Evolutionary conservation across 352 stramenopile genomes (phyloP), one percentile per base, ranked within the genome.

Genomic region (Phytophthora crassamura): DNA sequence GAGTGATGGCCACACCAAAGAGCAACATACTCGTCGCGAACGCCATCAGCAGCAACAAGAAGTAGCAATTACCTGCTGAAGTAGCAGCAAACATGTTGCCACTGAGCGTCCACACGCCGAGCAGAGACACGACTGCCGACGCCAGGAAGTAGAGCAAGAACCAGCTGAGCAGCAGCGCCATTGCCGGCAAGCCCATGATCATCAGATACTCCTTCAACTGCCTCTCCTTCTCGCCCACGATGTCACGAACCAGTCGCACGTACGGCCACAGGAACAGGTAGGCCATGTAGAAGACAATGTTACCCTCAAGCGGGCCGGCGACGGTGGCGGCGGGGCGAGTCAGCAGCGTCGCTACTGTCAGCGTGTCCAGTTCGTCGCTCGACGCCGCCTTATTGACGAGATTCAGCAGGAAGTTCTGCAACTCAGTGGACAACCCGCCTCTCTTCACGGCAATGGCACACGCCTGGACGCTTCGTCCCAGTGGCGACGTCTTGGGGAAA

Each of bases 151-250:
- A 95, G 7, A 95, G 61, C 39, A 90, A 36, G 50, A 94, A 89
- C 88, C 88, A 95, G 45, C 83, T 92, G 18, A 90, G 46, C 20
- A 94, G 52, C 33, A 94, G 68, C 25, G 83, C 70, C 77, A 90
- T 91, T 0, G 86, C 75, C n/a, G 66, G 65, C 0, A 97, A 38
- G 2, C 91, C 91, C 82, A 97, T 92, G 41, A 97, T 97, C 47
- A 96, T 74, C 71, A 97, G 45, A 56, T 94, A 95, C 48, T 97
- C 88, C 59, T 94, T 93, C 32, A 97, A 67, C 55, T 93, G 80
- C 42, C 82, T 90, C 72, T 98, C 93, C 63, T 98, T 98, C 41
- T 98, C 93, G 33, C 82, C 60, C 34, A 98, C 90, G 16, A 97
- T 72, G 33, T 92, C 80, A 32, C 90, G 90, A 45, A 97, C 78